Evolutionary conservation across 495 filamentous ascomycete genomes (phyloP).

Genomic region (Lophiotrema nucula): DNA sequence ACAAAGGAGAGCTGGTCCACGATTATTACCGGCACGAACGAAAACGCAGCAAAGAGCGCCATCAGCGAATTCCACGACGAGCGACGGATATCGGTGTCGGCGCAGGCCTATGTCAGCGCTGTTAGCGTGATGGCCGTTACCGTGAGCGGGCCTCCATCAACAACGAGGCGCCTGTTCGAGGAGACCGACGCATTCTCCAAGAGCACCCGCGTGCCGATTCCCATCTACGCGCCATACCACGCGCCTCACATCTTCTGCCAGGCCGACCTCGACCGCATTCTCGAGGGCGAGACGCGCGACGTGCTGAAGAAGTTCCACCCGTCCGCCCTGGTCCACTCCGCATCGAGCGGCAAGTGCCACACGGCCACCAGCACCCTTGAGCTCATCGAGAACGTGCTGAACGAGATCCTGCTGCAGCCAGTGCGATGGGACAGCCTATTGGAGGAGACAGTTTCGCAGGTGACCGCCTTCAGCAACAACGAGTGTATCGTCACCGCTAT

Average conservation of each 20-base stretch:
- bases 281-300: conserved; percentile 46
- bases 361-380: conserved; percentile 40
- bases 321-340: conserved; percentile 40
- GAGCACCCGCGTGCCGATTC: conserved; percentile 60
- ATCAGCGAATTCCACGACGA: conserved; percentile 54
- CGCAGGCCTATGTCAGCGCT: conserved; percentile 71
- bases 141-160: conserved; percentile 73
- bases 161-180: conserved; percentile 58
- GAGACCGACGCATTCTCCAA: conserved; percentile 51
- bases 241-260: conserved; percentile 67
- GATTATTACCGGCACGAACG: conserved; percentile 48
- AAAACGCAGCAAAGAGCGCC: conserved; percentile 46
- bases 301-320: conserved; percentile 41
- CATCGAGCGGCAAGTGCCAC: conserved; percentile 43
- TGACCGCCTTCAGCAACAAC: conserved; percentile 34
- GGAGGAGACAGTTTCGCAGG: conserved; percentile 41
- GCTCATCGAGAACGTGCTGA: conserved; percentile 36
- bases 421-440: conserved; percentile 47
- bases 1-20: conserved; percentile 58
- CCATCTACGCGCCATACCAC: conserved; percentile 80
- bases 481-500: conserved; percentile 38
- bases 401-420: conserved; percentile 43
- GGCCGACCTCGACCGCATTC: conserved; percentile 60
- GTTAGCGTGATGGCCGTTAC: conserved; percentile 67
- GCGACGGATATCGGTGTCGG: conserved; percentile 60